phyloP scores from a whole-genome alignment of 2,329 filamentous ascomycete genomes.

The Phialocephala sp. region DNA sequence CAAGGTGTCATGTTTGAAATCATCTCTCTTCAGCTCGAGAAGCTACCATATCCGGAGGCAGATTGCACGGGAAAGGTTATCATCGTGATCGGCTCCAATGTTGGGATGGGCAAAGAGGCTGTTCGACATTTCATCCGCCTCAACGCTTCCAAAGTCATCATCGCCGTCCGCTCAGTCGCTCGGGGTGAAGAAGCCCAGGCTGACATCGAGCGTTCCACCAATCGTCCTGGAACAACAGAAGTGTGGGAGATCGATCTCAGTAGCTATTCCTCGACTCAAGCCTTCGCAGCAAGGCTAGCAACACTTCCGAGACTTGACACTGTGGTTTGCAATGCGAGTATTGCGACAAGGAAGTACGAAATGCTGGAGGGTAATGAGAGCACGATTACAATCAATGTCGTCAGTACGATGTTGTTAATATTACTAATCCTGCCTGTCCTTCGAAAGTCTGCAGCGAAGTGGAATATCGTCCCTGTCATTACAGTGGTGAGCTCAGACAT shows the following conservation, averaged over 20 bases:
- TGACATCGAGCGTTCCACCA: slow-evolving; percentile 39
- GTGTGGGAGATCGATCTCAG: slow-evolving; percentile 31
- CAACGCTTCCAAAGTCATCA: slow-evolving; percentile 44
- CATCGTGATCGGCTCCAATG: slow-evolving; percentile 50
- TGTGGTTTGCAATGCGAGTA: slow-evolving; percentile 30
- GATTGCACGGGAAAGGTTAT: slow-evolving; percentile 39
- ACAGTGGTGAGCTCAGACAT: slow-evolving; percentile 25
- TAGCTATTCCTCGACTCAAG: slow-evolving; percentile 26
- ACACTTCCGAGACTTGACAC: slow-evolving; percentile 26
- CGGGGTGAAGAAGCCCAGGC: slow-evolving; percentile 51
- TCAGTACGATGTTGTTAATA: slow-evolving; percentile 37
- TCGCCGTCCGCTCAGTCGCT: slow-evolving; percentile 45
- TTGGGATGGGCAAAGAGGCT: slow-evolving; percentile 48
- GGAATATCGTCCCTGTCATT: slow-evolving; percentile 18
- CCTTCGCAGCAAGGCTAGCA: slow-evolving; percentile 15
- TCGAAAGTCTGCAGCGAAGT: slow-evolving; percentile 29
- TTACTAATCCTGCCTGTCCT: slow-evolving; percentile 37
- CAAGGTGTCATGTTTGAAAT: not conserved
- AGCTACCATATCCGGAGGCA: slow-evolving; percentile 36
- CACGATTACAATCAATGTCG: slow-evolving; percentile 36
- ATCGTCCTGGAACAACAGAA: slow-evolving; percentile 13
- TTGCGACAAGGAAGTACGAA: slow-evolving; percentile 18
- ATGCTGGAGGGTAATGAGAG: slow-evolving; percentile 25
- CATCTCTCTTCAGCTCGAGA: slow-evolving; percentile 5
- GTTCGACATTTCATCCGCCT: slow-evolving; percentile 45